phyloP scores from a whole-genome alignment of 2,329 filamentous ascomycete genomes.

The Beauveria sp. region DNA sequence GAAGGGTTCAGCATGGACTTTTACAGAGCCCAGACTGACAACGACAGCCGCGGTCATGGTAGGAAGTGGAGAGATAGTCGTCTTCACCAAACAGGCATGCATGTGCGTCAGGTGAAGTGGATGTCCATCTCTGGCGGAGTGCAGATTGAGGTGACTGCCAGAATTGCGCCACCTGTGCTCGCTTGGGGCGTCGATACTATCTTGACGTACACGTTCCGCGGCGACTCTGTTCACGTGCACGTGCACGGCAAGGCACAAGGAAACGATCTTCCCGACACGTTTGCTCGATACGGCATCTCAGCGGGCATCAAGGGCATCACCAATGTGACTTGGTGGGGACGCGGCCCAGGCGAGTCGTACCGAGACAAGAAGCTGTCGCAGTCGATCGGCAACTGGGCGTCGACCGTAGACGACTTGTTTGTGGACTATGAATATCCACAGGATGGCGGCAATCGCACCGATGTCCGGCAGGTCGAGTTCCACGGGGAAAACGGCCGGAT shows the following conservation, averaged over 20 bases:
- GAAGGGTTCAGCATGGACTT: conserved; percentile 43
- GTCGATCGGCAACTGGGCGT: conserved; percentile 43
- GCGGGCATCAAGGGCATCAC: conserved; percentile 33
- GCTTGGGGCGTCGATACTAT: conserved; percentile 49
- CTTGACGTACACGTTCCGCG: conserved; percentile 48
- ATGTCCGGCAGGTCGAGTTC: conserved; percentile 53
- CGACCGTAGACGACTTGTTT: conserved; percentile 43
- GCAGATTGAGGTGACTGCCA: conserved; percentile 39
- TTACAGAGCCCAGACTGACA: conserved; percentile 60
- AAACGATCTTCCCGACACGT: conserved; percentile 42
- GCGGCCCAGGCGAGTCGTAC: conserved; percentile 60
- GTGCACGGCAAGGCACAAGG: conserved; percentile 42
- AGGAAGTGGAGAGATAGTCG: conserved; percentile 46
- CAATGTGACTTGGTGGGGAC: conserved; percentile 55
- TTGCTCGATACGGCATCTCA: conserved; percentile 57
- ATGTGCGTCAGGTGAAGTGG: conserved; percentile 31
- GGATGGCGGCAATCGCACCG: conserved; percentile 57
- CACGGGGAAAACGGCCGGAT: conserved; percentile 25
- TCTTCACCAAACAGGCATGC: conserved; percentile 38
- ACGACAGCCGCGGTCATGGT: conserved; percentile 51
- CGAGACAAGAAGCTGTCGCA: conserved; percentile 57
- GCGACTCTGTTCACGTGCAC: conserved; percentile 40
- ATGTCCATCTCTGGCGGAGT: conserved; percentile 23
- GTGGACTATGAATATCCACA: conserved; percentile 61
- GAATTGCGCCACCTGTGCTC: conserved; percentile 55